A percentile compares a stretch with the other conserved stretches of the same genome.
Evolutionary conservation across 352 stramenopile genomes (phyloP).

Genomic region (Pythium sp.): DNA sequence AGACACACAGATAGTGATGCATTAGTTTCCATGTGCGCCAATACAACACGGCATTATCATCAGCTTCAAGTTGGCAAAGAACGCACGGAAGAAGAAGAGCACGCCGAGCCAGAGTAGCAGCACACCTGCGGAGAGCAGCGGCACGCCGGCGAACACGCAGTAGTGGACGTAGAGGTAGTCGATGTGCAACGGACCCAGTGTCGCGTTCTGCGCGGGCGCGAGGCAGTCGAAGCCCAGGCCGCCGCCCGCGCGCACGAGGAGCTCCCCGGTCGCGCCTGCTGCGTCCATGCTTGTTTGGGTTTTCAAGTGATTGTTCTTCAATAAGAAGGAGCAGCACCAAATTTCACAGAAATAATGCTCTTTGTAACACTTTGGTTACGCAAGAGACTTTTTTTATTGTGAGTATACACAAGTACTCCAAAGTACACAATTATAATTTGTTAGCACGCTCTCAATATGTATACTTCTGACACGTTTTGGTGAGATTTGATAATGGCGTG

Average conservation of each 20-base stretch:
- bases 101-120: conserved; percentile 66
- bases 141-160: conserved; percentile 43
- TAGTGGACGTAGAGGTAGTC: conserved; percentile 85
- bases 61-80: conserved; percentile 1
- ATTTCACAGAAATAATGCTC: too few relatives aligned
- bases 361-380: too few relatives aligned
- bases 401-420: too few relatives aligned
- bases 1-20: not conserved
- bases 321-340: too few relatives aligned
- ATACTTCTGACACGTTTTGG: too few relatives aligned
- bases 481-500: too few relatives aligned
- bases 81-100: conserved; percentile 84
- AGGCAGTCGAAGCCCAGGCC: conserved; percentile 12
- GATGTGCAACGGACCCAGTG: conserved; percentile 66
- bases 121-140: conserved; percentile 46
- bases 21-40: not conserved
- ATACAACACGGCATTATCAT: not conserved
- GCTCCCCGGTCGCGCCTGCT: not conserved
- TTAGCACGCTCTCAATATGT: too few relatives aligned
- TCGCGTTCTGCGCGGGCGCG: conserved; percentile 37
- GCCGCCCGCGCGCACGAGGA: not conserved
- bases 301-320: too few relatives aligned
- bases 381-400: too few relatives aligned
- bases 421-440: too few relatives aligned
- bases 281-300: too few relatives aligned